These are phyloP conservation scores for Pseudocercospora eumusae DNA, from an alignment of 2,329 filamentous ascomycete species.

Conservation along the genomic window DNA sequence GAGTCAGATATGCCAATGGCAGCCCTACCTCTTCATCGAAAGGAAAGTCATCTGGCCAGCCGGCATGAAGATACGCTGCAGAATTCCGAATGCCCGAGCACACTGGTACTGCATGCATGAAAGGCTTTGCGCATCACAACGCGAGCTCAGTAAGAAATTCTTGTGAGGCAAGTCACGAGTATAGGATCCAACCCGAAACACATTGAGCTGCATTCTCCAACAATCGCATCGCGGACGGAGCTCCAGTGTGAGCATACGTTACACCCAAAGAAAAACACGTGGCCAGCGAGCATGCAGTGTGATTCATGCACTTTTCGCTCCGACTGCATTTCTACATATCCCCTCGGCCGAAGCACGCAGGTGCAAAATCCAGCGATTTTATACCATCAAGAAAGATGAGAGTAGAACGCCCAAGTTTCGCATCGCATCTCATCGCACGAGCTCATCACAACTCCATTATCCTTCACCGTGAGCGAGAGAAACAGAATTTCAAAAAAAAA, in stretches of 20 bases:
- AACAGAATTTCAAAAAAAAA: too few species aligned
- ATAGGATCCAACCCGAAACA: conserved; percentile 5
- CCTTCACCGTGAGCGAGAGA: too few species aligned
- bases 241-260: not conserved
- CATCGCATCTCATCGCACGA: too few species aligned
- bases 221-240: not conserved
- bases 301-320: too few species aligned
- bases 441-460: too few species aligned
- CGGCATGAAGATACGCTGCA: not conserved
- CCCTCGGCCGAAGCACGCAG: too few species aligned
- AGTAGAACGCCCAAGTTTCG: too few species aligned
- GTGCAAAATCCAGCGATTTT: not conserved
- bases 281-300: not conserved
- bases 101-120: not conserved
- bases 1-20: not conserved
- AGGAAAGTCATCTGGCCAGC: not conserved
- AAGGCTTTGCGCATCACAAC: not conserved
- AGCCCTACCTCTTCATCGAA: not conserved
- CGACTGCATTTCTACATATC: not conserved
- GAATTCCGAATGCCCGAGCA: not conserved
- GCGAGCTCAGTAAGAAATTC: not conserved
- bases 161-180: not conserved
- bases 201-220: conserved; percentile 2
- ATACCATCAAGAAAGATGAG: too few species aligned
- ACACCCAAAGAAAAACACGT: conserved; percentile 4